These are phyloP conservation scores for Lolium rigidum DNA, from an alignment of 176 grass and related monocot species.

Conservation along the genomic window DNA sequence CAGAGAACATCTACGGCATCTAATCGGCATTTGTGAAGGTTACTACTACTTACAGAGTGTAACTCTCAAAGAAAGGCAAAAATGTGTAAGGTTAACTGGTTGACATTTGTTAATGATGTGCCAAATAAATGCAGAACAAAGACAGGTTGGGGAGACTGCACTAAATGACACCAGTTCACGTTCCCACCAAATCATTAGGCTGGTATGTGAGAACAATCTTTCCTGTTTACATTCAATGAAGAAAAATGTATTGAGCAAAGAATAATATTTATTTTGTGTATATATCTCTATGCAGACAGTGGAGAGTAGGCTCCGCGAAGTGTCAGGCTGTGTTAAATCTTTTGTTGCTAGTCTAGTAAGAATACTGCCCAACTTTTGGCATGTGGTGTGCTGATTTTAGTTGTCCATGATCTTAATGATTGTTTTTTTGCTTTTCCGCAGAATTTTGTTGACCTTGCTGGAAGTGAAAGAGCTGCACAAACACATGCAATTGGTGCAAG, in stretches of 20 bases:
- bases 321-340: constrained; percentile 89
- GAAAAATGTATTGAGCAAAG: constrained; percentile 8
- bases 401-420: constrained; percentile 41
- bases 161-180: constrained; percentile 95
- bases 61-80: not conserved
- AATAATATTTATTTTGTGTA: constrained; percentile 39
- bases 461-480: constrained; percentile 93
- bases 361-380: constrained; percentile 11
- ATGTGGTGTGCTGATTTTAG: constrained; percentile 31
- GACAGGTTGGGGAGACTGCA: constrained; percentile 96
- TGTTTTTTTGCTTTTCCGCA: constrained; percentile 43
- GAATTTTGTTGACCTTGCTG: constrained; percentile 99
- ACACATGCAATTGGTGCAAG: constrained; percentile 91
- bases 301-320: constrained; percentile 79
- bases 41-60: not conserved
- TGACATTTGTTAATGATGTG: constrained; percentile 27
- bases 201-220: constrained; percentile 59
- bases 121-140: constrained; percentile 76
- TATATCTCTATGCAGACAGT: constrained; percentile 69
- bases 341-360: constrained; percentile 95
- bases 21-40: constrained; percentile 70
- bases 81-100: constrained; percentile 17
- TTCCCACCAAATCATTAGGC: constrained; percentile 99
- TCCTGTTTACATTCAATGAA: constrained; percentile 14
- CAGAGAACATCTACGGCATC: constrained; percentile 77